These are phyloP conservation scores for Toxoplasma gondii DNA, from an alignment of 169 alveolate genomes.

Conservation along the genomic window DNA sequence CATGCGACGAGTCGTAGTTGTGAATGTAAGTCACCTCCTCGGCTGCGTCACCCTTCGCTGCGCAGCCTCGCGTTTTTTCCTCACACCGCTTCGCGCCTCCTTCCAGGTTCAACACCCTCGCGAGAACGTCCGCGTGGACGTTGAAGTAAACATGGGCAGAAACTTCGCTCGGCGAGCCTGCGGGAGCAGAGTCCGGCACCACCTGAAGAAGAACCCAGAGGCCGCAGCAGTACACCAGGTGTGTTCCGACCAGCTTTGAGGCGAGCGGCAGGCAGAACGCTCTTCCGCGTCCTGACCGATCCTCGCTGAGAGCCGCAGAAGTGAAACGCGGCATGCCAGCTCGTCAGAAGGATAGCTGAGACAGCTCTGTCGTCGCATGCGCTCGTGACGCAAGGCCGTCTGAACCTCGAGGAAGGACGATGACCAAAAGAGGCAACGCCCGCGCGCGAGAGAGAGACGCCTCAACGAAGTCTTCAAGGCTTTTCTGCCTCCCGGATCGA, in stretches of 20 bases:
- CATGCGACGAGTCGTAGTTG: neutral
- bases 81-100: neutral
- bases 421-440: too few species aligned
- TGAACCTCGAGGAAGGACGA: too few species aligned
- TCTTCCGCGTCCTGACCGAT: too few species aligned
- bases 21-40: neutral
- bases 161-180: neutral
- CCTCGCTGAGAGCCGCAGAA: too few species aligned
- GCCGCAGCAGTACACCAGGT: neutral
- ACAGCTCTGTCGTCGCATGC: too few species aligned
- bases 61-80: neutral
- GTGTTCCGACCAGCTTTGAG: neutral
- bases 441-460: too few species aligned
- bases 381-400: too few species aligned
- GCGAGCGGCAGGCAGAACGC: too few species aligned
- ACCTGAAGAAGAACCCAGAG: neutral
- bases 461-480: too few species aligned
- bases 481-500: too few species aligned
- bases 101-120: neutral
- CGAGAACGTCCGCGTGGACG: neutral
- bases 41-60: neutral
- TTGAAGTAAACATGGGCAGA: neutral
- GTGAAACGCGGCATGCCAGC: too few species aligned
- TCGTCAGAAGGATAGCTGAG: too few species aligned
- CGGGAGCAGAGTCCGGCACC: neutral